Evolutionary conservation across 148 eudicot species (phyloP).

Genomic region (Camellia lanceoleosa): DNA sequence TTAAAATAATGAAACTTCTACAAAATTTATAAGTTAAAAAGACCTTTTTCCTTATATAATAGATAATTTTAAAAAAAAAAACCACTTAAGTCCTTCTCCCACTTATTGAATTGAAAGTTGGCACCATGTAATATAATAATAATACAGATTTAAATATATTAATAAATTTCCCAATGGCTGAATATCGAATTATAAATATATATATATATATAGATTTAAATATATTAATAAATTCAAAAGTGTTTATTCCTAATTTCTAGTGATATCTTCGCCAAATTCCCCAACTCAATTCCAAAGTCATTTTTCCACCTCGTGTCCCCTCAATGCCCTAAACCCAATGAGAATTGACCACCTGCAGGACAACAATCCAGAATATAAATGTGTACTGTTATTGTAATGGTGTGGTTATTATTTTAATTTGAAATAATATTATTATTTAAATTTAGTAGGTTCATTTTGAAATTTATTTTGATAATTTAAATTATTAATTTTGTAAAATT

Average conservation of each 20-base stretch:
- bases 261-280: background rate
- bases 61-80: background rate
- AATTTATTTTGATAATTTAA: too few relatives aligned
- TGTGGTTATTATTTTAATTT: too few relatives aligned
- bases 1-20: too few relatives aligned
- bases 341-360: background rate
- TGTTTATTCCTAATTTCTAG: background rate
- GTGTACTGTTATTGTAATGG: too few relatives aligned
- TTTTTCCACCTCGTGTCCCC: background rate
- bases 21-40: too few relatives aligned
- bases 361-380: too few relatives aligned
- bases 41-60: too few relatives aligned
- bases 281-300: background rate
- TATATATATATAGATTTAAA: background rate
- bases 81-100: background rate
- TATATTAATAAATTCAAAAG: background rate
- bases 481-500: too few relatives aligned
- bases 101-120: background rate
- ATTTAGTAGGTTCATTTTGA: too few relatives aligned
- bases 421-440: too few relatives aligned
- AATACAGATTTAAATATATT: background rate
- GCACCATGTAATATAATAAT: background rate
- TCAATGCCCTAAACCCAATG: background rate
- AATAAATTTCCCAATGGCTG: background rate
- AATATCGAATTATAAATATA: too few relatives aligned